Evolutionary conservation across 2,329 filamentous ascomycete species (phyloP).

Genomic region (Neocatenulostroma microsporum): DNA sequence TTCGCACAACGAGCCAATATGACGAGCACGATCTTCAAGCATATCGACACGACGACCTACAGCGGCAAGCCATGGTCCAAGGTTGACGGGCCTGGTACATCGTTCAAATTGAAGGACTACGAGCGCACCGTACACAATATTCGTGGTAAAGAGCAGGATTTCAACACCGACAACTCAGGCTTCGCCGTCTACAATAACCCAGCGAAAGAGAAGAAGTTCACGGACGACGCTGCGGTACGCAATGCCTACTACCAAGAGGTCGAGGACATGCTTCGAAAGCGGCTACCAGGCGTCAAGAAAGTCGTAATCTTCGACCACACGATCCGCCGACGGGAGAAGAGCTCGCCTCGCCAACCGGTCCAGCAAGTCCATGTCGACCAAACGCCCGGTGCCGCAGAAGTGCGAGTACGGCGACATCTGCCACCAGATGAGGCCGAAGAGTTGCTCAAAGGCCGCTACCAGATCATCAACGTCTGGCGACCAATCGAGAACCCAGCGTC

Average conservation of each 20-base stretch:
- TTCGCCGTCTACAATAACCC: conserved; percentile 51
- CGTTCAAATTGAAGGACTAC: conserved; percentile 43
- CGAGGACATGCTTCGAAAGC: conserved; percentile 48
- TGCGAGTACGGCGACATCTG: conserved; percentile 55
- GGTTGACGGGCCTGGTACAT: conserved; percentile 53
- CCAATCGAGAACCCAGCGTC: conserved; percentile 58
- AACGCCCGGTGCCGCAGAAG: conserved; percentile 54
- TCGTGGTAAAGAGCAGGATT: conserved; percentile 43
- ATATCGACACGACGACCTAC: conserved; percentile 50
- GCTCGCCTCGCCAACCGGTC: conserved; percentile 55
- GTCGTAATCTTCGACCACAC: conserved; percentile 68
- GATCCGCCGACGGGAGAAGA: conserved; percentile 50
- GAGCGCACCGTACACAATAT: conserved; percentile 48
- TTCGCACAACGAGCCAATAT: conserved; percentile 33
- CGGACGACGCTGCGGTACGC: conserved; percentile 49
- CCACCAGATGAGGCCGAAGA: conserved; percentile 48
- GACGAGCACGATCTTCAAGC: conserved; percentile 53
- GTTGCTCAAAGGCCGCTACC: conserved; percentile 51
- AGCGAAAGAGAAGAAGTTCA: conserved; percentile 48
- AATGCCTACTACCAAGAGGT: conserved; percentile 55
- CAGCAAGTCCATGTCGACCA: conserved; percentile 67
- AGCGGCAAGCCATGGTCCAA: conserved; percentile 54
- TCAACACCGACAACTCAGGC: conserved; percentile 51
- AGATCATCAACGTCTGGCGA: conserved; percentile 65
- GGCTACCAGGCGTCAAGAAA: conserved; percentile 50